These are phyloP conservation scores for Skeletonema marinoi DNA, from an alignment of 108 stramenopile species.

Conservation along the genomic window DNA sequence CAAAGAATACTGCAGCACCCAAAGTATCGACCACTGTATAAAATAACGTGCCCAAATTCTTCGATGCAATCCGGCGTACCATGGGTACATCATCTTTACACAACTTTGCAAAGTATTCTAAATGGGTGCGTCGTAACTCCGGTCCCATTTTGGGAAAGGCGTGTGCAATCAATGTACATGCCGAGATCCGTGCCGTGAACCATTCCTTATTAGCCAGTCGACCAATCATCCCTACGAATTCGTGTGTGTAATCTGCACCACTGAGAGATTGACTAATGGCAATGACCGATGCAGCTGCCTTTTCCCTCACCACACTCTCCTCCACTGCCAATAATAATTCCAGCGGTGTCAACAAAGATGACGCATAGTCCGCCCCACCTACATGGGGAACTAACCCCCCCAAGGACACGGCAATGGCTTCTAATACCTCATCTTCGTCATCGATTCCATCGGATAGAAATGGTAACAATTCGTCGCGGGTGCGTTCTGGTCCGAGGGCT, in stretches of 20 bases:
- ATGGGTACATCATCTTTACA: conserved; percentile 95
- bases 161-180: conserved; percentile 77
- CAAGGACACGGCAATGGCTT: conserved; percentile 69
- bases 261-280: conserved; percentile 56
- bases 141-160: conserved; percentile 54
- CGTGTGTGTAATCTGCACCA: conserved; percentile 48
- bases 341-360: conserved; percentile 81
- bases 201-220: conserved; percentile 93
- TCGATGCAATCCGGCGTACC: conserved; percentile 91
- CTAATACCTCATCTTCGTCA: conserved; percentile 87
- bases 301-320: conserved; percentile 78
- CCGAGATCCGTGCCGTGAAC: conserved; percentile 97
- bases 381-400: conserved; percentile 68
- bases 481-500: conserved; percentile 74
- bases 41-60: conserved; percentile 77
- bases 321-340: conserved; percentile 91
- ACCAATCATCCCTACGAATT: conserved; percentile 83
- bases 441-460: conserved; percentile 84
- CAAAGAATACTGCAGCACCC: conserved; percentile 14
- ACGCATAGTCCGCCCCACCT: conserved; percentile 61
- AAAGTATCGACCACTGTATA: conserved; percentile 56
- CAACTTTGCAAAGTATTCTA: conserved; percentile 70
- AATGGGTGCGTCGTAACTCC: conserved; percentile 47
- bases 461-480: conserved; percentile 81
- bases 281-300: conserved; percentile 61